Conservation (phyloP, 257 asterid species). For the Solanum verrucosum region DNA sequence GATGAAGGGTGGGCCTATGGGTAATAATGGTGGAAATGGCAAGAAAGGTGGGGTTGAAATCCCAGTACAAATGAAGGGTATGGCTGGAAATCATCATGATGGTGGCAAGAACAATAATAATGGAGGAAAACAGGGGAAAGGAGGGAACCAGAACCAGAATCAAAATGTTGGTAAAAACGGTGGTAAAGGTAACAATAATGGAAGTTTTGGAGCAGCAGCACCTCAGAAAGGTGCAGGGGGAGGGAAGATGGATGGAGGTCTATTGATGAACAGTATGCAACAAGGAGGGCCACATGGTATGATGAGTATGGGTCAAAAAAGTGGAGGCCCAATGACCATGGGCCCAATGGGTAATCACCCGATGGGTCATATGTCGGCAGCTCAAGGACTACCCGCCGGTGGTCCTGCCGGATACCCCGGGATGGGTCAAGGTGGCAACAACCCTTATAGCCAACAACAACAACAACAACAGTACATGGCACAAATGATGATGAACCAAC, state of each 20-base stretch:
- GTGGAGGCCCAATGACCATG: constrained; percentile 25
- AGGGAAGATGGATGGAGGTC: constrained; percentile 25
- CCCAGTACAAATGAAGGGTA: constrained; percentile 25
- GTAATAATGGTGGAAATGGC: constrained; percentile 15
- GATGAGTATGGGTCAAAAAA: constrained; percentile 17
- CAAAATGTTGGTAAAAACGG: constrained; percentile 6
- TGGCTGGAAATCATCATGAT: constrained; percentile 16
- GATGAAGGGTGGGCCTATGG: constrained; percentile 21
- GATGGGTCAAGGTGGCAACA: constrained; percentile 21
- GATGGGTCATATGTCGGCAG: constrained; percentile 37
- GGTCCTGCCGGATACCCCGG: constrained; percentile 21
- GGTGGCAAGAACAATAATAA: constrained; percentile 14
- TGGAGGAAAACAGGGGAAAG: constrained; percentile 15
- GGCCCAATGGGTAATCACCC: constrained; percentile 35
- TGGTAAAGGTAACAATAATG: constrained; percentile 19
- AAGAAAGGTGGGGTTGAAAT: constrained; percentile 37
- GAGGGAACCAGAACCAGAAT: constrained; percentile 18
- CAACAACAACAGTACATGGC: constrained; percentile 44
- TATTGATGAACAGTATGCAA: constrained; percentile 22
- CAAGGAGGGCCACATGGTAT: constrained; percentile 31
- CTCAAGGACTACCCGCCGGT: constrained; percentile 41
- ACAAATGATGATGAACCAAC: constrained; percentile 61
- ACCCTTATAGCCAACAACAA: constrained; percentile 28
- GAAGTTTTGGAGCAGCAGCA: constrained; percentile 13
- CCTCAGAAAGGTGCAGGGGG: constrained; percentile 30